Conservation (phyloP, 345 rosid species). For the Chamaenerion angustifolium region DNA sequence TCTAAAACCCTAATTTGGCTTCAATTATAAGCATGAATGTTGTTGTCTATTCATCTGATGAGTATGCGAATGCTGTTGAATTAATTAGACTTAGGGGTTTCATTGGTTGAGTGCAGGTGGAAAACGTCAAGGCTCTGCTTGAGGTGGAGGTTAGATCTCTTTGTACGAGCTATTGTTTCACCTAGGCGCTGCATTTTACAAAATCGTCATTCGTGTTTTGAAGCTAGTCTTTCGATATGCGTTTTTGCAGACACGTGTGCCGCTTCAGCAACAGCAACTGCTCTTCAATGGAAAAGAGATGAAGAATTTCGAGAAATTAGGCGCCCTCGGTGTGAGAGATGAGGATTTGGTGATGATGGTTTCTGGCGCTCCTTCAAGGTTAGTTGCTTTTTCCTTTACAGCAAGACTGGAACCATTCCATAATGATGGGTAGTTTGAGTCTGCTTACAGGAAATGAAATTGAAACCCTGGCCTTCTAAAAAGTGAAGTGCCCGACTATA, state of each 20-base stretch:
- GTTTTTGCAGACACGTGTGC: constrained; percentile 56
- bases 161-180: not conserved
- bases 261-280: constrained; percentile 81
- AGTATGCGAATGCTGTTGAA: not conserved
- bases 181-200: too few species aligned
- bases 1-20: constrained; percentile 14
- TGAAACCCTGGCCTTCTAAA: too few species aligned
- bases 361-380: constrained; percentile 44
- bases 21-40: too few species aligned
- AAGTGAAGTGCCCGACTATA: too few species aligned
- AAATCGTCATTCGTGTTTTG: not conserved
- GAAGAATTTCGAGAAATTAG: constrained; percentile 57
- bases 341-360: constrained; percentile 95
- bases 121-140: constrained; percentile 87
- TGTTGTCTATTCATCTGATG: not conserved
- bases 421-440: too few species aligned
- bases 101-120: constrained; percentile 36
- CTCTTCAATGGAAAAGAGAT: constrained; percentile 77
- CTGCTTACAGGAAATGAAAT: too few species aligned
- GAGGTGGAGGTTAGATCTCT: constrained; percentile 72
- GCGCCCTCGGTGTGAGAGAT: constrained; percentile 76
- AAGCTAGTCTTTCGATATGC: not conserved
- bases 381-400: not conserved
- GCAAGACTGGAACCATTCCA: too few species aligned
- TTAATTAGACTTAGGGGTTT: not conserved